Evolutionary conservation across 768 basidiomycete species (phyloP).

Genomic region (Lactarius trivialis): DNA sequence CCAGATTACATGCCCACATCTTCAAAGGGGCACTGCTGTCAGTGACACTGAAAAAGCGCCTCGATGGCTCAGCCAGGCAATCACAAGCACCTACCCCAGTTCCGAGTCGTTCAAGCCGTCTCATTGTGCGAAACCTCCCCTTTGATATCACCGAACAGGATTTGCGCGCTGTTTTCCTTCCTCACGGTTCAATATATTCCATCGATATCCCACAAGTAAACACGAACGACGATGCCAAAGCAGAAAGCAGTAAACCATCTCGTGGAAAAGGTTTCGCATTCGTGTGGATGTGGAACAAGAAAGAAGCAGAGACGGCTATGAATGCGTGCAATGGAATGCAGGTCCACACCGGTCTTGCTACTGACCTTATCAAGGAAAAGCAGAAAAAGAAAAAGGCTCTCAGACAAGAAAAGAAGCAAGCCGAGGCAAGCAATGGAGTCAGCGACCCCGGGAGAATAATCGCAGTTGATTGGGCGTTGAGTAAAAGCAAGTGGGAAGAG

Average conservation of each 20-base stretch:
- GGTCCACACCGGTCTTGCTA: conserved; percentile 26
- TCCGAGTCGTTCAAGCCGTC: conserved; percentile 66
- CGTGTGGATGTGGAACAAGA: conserved; percentile 84
- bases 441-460: conserved; percentile 52
- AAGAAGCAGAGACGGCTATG: conserved; percentile 49
- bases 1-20: conserved; percentile 84
- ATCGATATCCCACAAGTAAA: conserved; percentile 61
- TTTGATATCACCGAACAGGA: conserved; percentile 81
- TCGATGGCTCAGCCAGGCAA: conserved; percentile 58
- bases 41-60: conserved; percentile 78
- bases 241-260: conserved; percentile 26
- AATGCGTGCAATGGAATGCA: conserved; percentile 25
- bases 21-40: conserved; percentile 88
- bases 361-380: conserved; percentile 28
- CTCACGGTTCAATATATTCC: conserved; percentile 80
- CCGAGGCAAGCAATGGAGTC: conserved; percentile 32
- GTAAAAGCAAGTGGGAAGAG: conserved; percentile 88
- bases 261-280: conserved; percentile 85
- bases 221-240: conserved; percentile 30
- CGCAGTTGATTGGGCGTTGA: conserved; percentile 95
- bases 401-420: conserved; percentile 35
- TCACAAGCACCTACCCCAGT: conserved; percentile 29
- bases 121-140: conserved; percentile 89
- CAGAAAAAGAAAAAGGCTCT: conserved; percentile 31
- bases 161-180: conserved; percentile 77